phyloP scores from a whole-genome alignment of 306 rosid species.

The Prunus mira region DNA sequence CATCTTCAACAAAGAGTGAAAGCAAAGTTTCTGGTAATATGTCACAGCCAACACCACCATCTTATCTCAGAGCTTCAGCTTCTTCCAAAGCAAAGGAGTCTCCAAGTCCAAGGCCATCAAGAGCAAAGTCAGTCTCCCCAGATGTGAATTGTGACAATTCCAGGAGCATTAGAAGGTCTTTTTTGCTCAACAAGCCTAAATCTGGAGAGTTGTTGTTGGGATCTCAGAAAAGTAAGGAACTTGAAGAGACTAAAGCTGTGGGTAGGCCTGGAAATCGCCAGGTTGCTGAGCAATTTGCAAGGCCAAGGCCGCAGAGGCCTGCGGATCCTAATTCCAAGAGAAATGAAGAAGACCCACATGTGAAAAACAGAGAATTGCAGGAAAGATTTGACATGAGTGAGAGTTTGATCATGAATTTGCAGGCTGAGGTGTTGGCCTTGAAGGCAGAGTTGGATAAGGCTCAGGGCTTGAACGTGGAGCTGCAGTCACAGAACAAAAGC shows the following conservation, averaged over 20 bases:
- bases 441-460: conserved; percentile 66
- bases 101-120: conserved; percentile 45
- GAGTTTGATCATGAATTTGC: conserved; percentile 52
- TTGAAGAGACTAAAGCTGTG: conserved; percentile 35
- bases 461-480: conserved; percentile 50
- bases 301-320: conserved; percentile 37
- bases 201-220: conserved; percentile 40
- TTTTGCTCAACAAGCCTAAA: conserved; percentile 38
- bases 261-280: conserved; percentile 32
- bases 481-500: conserved; percentile 55
- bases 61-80: conserved; percentile 46
- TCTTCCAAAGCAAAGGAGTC: conserved; percentile 41
- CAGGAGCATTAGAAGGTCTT: conserved; percentile 34
- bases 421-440: conserved; percentile 53
- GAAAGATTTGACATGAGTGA: conserved; percentile 51
- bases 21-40: neutral
- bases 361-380: conserved; percentile 42
- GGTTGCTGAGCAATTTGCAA: conserved; percentile 39
- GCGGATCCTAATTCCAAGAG: conserved; percentile 30
- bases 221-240: conserved; percentile 51
- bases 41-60: conserved; percentile 34
- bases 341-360: conserved; percentile 46
- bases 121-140: conserved; percentile 49
- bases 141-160: conserved; percentile 33
- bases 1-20: neutral